A percentile compares a stretch with the other conserved stretches of the same genome.
Evolutionary conservation across 306 rosid species (phyloP).

Genomic region (Herpetospermum pedunculosum): DNA sequence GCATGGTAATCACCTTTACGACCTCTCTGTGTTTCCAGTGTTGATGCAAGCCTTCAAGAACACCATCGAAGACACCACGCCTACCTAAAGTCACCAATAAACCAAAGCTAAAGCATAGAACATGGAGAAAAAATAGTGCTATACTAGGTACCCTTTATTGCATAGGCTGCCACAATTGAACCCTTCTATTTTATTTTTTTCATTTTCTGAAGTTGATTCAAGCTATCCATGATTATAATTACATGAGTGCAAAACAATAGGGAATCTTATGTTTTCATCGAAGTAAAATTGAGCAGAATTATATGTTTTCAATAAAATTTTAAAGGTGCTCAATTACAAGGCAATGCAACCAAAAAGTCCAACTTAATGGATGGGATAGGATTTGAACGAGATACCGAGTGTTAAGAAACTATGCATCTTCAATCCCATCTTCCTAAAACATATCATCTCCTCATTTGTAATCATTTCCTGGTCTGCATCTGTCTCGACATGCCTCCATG

Average conservation of each 20-base stretch:
- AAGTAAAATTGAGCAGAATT: neutral
- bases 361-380: neutral
- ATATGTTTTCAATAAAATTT: neutral
- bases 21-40: conserved; percentile 91
- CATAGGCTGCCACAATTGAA: neutral
- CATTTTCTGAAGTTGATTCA: neutral
- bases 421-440: conserved; percentile 54
- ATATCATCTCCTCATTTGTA: conserved; percentile 67
- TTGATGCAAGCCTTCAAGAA: conserved; percentile 70
- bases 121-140: neutral
- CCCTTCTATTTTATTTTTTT: neutral
- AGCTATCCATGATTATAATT: neutral
- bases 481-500: conserved; percentile 39
- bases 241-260: neutral
- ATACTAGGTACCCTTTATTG: neutral
- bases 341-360: neutral
- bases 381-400: conserved; percentile 42
- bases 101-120: conserved; percentile 2
- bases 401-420: conserved; percentile 44
- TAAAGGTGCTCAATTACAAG: neutral
- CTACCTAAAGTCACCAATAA: conserved; percentile 45
- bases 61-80: conserved; percentile 78
- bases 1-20: conserved; percentile 78
- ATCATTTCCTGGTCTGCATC: conserved; percentile 58
- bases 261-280: neutral